Conservation (phyloP, 2,329 filamentous ascomycete genomes). For the Fusarium sulawesiense region DNA sequence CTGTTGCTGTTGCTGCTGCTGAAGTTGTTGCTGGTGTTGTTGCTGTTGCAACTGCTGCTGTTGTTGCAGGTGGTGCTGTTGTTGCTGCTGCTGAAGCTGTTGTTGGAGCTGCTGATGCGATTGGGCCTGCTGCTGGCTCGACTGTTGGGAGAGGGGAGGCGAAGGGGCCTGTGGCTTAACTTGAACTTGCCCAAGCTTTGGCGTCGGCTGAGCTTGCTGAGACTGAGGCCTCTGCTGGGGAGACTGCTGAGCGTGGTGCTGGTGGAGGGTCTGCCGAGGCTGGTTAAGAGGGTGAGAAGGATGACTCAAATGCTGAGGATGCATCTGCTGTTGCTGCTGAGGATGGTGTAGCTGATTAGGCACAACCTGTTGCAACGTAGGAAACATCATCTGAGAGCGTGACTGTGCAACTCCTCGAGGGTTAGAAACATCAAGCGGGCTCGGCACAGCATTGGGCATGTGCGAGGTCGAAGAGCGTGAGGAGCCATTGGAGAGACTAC, state of each 20-base stretch:
- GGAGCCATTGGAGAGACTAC: constrained; percentile 61
- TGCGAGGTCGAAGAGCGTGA: constrained; percentile 59
- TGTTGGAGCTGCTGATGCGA: constrained; percentile 46
- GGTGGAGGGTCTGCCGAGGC: constrained; percentile 44
- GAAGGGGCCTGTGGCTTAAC: constrained; percentile 49
- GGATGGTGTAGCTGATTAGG: constrained; percentile 59
- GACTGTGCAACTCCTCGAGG: constrained; percentile 57
- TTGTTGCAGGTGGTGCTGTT: constrained; percentile 45
- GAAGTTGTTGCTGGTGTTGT: constrained; percentile 43
- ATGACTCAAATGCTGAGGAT: constrained; percentile 50
- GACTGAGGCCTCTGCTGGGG: constrained; percentile 54
- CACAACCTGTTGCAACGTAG: constrained; percentile 55
- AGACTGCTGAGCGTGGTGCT: constrained; percentile 47
- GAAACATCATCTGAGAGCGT: constrained; percentile 58
- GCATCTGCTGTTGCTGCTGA: constrained; percentile 53
- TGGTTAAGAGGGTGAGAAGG: constrained; percentile 44
- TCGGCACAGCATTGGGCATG: constrained; percentile 61
- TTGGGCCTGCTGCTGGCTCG: constrained; percentile 42
- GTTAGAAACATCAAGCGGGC: constrained; percentile 59
- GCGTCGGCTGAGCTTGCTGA: constrained; percentile 49
- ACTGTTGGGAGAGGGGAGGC: constrained; percentile 48
- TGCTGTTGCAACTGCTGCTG: constrained; percentile 48
- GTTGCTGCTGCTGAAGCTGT: constrained; percentile 46
- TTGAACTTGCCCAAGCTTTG: constrained; percentile 49
- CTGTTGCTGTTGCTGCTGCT: constrained; percentile 42